A percentile compares a stretch with the other conserved stretches of the same genome.
phyloP scores from a whole-genome alignment of 2,329 filamentous ascomycete species.

The Xylogone sp. region DNA sequence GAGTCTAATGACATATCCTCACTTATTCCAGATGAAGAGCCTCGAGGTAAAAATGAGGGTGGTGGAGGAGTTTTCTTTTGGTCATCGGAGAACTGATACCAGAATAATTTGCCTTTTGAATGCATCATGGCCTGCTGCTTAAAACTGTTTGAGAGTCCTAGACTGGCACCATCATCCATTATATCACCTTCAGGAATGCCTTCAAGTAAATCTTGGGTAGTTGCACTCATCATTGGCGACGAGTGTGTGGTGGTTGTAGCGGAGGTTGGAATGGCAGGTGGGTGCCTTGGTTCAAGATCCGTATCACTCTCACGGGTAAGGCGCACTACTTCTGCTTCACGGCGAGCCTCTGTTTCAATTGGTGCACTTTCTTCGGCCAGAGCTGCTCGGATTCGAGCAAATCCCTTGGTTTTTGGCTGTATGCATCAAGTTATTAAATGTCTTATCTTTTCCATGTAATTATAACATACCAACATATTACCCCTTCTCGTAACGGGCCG shows the following conservation, averaged over 20 bases:
- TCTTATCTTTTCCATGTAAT: neutral
- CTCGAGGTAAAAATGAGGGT: constrained; percentile 54
- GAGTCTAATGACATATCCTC: constrained; percentile 55
- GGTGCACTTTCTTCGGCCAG: constrained; percentile 85
- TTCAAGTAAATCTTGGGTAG: constrained; percentile 60
- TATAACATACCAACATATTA: constrained; percentile 71
- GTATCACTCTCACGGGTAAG: constrained; percentile 90
- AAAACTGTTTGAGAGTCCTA: constrained; percentile 61
- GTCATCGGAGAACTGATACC: constrained; percentile 74
- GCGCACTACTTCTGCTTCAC: constrained; percentile 92
- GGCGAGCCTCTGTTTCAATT: constrained; percentile 80
- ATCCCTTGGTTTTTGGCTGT: constrained; percentile 93
- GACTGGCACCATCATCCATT: constrained; percentile 49
- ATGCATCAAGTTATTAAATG: neutral
- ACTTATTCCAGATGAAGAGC: constrained; percentile 57
- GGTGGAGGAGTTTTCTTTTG: constrained; percentile 49
- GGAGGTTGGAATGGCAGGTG: constrained; percentile 36
- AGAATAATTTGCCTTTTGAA: constrained; percentile 69
- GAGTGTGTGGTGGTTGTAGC: constrained; percentile 57
- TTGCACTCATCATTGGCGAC: constrained; percentile 62
- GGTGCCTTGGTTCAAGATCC: constrained; percentile 47
- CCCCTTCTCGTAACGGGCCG: constrained; percentile 81
- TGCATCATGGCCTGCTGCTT: constrained; percentile 71
- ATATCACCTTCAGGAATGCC: constrained; percentile 68
- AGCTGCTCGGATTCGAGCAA: constrained; percentile 87